Base-by-base conservation (phyloP, 2,329 filamentous ascomycete species). In the Fusarium albidum region DNA sequence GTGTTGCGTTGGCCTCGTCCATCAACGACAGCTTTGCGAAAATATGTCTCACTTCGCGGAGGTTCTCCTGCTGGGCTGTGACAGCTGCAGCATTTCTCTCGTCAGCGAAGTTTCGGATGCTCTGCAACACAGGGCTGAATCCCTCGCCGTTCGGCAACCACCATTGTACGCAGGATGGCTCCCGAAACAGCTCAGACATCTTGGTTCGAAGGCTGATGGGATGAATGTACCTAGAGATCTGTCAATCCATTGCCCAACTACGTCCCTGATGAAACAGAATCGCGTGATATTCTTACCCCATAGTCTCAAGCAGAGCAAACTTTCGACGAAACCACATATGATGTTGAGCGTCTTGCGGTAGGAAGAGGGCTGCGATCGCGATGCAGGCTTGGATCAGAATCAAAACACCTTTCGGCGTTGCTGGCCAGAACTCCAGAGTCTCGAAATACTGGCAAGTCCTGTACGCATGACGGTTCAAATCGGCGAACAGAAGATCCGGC, bases 71-170 rank as follows among this genome's bases (percentile, higher is more conserved):
- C 54, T 84, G 81, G 3, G 80, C 74, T 14, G 81, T 79, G n/a
- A 79, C 77, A 0, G 82, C 83, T 15, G 79, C 84, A 8, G 82
- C 77, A 54, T 85, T 90, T 40, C 91, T 84, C 60, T 95, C 91
- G 64, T 91, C 87, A 25, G 92, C 91, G 73, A 96, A 93, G 34
- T 85, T 83, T 15, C 93, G 88, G 56, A 96, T 87, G 47, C 84
- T 88, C 44, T 87, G 87, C 47, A 97, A 80, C 34, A 96, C 84
- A 1, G 84, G 83, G 10, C 84, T 88, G 65, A 90, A 90, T 2
- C 84, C 86, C 75, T 94, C 89, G 57, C 91, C 85, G 70, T 95
- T 83, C 3, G 92, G 91, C 3, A 97, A 82, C 95, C 95, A 99
- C 91, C 92, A 97, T 51, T 88, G 81, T 37, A 84, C 84, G 46